Conservation (phyloP, 768 basidiomycete species). For the Serendipita indica region DNA sequence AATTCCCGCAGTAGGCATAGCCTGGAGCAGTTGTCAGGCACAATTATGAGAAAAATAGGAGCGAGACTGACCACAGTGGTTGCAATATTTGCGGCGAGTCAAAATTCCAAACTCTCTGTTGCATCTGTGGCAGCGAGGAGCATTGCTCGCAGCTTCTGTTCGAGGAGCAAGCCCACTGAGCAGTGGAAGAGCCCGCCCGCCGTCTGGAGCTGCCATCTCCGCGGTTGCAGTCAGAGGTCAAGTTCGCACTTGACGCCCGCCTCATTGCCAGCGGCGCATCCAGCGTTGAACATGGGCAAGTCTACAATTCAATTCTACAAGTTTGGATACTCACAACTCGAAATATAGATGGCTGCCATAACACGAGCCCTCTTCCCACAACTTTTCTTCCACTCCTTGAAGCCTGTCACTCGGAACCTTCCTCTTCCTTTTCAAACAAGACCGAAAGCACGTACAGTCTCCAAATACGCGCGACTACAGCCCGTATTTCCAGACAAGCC, state of each 20-base stretch:
- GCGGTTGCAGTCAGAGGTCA: not conserved
- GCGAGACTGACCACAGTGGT: slow-evolving; percentile 51
- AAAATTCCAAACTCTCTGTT: slow-evolving; percentile 61
- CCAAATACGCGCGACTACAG: not conserved
- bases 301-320: not conserved
- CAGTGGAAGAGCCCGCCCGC: slow-evolving; percentile 40
- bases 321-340: not conserved
- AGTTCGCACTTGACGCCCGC: not conserved
- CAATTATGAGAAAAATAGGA: slow-evolving; percentile 9
- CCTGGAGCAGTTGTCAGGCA: slow-evolving; percentile 28
- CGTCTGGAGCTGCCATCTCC: not conserved
- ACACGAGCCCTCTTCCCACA: not conserved
- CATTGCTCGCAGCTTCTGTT: slow-evolving; percentile 17
- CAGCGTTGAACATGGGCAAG: not conserved
- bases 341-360: slow-evolving; percentile 6
- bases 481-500: not conserved
- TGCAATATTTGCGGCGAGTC: slow-evolving; percentile 46
- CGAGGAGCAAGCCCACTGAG: slow-evolving; percentile 50
- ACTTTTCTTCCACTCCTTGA: not conserved
- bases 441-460: not conserved
- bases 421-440: not conserved
- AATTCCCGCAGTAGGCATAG: slow-evolving; percentile 55
- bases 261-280: not conserved
- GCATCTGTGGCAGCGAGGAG: slow-evolving; percentile 30
- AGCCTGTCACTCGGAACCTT: not conserved